phyloP scores from a whole-genome alignment of 2,329 filamentous ascomycete species.

The Geosmithia morbida region DNA sequence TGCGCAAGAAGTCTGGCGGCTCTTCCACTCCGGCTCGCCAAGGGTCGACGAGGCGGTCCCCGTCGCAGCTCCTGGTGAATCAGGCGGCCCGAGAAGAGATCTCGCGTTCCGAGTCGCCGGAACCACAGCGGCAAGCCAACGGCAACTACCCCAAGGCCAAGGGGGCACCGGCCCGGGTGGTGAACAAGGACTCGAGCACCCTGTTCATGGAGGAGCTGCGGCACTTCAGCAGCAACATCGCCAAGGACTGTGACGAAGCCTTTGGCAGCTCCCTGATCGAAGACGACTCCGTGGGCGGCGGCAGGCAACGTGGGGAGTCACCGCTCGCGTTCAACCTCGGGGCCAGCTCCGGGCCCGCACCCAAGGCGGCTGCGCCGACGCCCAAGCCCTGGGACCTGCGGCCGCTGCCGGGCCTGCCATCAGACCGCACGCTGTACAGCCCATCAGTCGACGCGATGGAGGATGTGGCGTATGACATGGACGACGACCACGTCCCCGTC shows the following conservation, averaged over 20 bases:
- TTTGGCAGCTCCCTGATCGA: conserved; percentile 55
- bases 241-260: conserved; percentile 82
- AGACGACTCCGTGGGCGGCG: conserved; percentile 17
- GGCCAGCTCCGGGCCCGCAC: conserved; percentile 11
- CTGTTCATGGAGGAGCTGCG: conserved; percentile 59
- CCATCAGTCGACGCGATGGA: not conserved
- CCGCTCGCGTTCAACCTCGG: conserved; percentile 27
- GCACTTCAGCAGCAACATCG: conserved; percentile 72
- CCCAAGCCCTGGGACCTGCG: conserved; percentile 28
- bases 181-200: conserved; percentile 7
- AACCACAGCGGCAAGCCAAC: conserved; percentile 10
- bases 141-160: conserved; percentile 11
- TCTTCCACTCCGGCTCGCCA: not conserved
- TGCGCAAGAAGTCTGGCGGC: conserved; percentile 22
- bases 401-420: conserved; percentile 35
- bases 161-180: conserved; percentile 5
- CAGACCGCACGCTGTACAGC: conserved; percentile 1
- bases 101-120: conserved; percentile 13
- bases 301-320: conserved; percentile 16
- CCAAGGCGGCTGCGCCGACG: conserved; percentile 12
- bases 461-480: conserved; percentile 5
- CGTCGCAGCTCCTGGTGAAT: not conserved
- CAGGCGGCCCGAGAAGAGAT: not conserved
- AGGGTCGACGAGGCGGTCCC: not conserved
- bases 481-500: conserved; percentile 5